phyloP scores from a whole-genome alignment of 768 basidiomycete species.

The Megacollybia marginata region DNA sequence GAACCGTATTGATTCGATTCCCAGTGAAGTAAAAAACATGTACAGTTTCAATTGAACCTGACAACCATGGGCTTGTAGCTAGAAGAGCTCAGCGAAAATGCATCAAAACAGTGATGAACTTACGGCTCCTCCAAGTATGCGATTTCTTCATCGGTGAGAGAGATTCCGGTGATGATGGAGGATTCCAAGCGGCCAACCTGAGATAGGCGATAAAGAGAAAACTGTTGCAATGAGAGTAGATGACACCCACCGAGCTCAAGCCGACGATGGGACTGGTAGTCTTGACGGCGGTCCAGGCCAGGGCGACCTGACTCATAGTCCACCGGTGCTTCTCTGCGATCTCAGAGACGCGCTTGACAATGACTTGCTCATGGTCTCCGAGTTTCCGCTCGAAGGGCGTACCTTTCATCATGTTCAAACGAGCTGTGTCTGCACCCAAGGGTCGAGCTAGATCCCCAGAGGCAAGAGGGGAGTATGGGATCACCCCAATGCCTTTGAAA shows the following conservation, averaged over 20 bases:
- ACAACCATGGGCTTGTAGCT: not conserved
- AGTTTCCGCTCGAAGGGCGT: conserved; percentile 15
- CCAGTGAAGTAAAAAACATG: no score
- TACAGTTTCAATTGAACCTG: not conserved
- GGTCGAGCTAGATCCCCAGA: conserved; percentile 27
- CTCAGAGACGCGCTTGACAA: conserved; percentile 32
- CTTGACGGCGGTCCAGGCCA: conserved; percentile 32
- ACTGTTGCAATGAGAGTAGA: not conserved
- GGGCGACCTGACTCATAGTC: conserved; percentile 36
- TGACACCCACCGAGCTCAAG: conserved; percentile 16
- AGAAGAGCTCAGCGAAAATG: not conserved
- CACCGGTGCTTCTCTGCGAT: conserved; percentile 30
- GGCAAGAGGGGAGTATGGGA: conserved; percentile 37
- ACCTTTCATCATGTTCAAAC: conserved; percentile 11
- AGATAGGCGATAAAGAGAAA: not conserved
- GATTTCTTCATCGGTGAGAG: conserved; percentile 21
- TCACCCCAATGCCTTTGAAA: conserved; percentile 34
- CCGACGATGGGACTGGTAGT: conserved; percentile 39
- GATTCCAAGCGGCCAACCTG: conserved; percentile 16
- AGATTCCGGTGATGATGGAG: conserved; percentile 16
- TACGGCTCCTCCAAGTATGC: conserved; percentile 16
- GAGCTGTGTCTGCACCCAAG: conserved; percentile 12
- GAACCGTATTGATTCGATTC: no score
- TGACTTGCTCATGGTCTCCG: conserved; percentile 22
- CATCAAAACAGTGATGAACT: not conserved